Evolutionary conservation across 257 asterid genomes (phyloP), one percentile per base, ranked within the genome.

Genomic region (Salvia splendens): DNA sequence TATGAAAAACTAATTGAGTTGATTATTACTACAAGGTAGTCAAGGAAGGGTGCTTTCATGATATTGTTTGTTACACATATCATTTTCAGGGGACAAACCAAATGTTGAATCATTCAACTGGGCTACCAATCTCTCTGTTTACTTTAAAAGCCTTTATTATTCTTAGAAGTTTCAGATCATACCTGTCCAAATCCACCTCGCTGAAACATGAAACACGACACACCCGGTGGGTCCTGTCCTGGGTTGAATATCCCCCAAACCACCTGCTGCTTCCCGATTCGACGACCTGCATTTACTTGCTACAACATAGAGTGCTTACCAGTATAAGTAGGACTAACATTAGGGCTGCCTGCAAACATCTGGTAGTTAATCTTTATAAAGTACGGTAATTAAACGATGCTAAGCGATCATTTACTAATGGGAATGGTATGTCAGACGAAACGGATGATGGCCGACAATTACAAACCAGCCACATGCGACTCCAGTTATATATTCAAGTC

Each of bases 41-140:
- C 67, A 54, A 54, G 28, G 53, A 24, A 24, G 61, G 70, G 8
- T 52, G 67, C 77, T 66, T 35, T 35, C 61, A 52, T 17, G 50
- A 46, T 53, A n/a, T 28, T 46, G 4, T 10, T 35, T 35, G 6
- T 38, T 10, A 8, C 9, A 32, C 30, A 6, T 33, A 53, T 12
- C 57, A 59, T n/a, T 55, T 64, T 69, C 70, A 45, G 8, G 2
- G 32, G 32, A 8, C 24, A 16, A 28, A 68, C 40, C 28, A 6
- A 56, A 4, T 17, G 74, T 60, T 69, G 74, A 69, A 69, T 48
- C 49, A 46, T 60, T 69, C 74, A 69, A 69, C 16, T 15, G 28
- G 4, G 15, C 61, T 38, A 17, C 2, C 41, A 17, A 32, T 24
- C 14, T 53, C 0, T 5, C 30, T 59, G 49, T 38, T 59, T 5